A percentile compares a stretch with the other conserved stretches of the same genome.
phyloP scores from a whole-genome alignment of 495 filamentous ascomycete genomes.

The Rhypophila decipiens region DNA sequence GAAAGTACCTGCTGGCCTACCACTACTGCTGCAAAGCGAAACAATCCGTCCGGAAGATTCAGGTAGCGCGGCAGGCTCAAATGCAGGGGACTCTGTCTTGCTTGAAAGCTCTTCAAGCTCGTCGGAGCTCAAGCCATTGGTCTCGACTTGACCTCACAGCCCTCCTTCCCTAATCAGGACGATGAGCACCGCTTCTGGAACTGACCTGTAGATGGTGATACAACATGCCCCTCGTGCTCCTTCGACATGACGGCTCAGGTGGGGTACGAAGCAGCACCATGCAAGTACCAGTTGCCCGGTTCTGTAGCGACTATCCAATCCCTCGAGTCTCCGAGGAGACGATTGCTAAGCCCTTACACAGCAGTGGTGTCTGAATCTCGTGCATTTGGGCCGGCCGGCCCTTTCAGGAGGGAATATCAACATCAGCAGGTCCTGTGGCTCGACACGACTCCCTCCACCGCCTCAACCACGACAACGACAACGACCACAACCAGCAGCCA shows the following conservation, averaged over 20 bases:
- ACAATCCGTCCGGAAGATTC: constrained; percentile 1
- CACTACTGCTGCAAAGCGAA: not conserved
- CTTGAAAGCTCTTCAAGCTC: not conserved
- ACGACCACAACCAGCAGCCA: not conserved
- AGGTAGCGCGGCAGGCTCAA: not conserved
- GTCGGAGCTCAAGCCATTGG: too few relatives aligned
- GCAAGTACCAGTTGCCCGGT: constrained; percentile 5
- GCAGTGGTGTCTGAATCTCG: not conserved
- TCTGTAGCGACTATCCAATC: not conserved
- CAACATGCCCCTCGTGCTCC: constrained; percentile 4
- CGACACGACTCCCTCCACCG: not conserved
- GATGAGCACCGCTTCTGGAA: constrained; percentile 4
- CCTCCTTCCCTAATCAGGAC: constrained; percentile 1
- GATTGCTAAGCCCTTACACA: constrained; percentile 5
- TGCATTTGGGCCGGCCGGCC: not conserved
- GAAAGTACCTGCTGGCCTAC: too few relatives aligned
- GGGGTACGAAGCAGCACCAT: not conserved
- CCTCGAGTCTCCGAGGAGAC: not conserved
- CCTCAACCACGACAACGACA: not conserved
- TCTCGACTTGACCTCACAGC: too few relatives aligned
- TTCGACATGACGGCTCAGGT: not conserved
- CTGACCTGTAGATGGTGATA: not conserved
- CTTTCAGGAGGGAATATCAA: not conserved
- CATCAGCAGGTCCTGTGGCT: not conserved
- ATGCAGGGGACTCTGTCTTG: constrained; percentile 4